Evolutionary conservation across 805 yeast genomes (phyloP).

Genomic region (Schwanniomyces occidentalis): DNA sequence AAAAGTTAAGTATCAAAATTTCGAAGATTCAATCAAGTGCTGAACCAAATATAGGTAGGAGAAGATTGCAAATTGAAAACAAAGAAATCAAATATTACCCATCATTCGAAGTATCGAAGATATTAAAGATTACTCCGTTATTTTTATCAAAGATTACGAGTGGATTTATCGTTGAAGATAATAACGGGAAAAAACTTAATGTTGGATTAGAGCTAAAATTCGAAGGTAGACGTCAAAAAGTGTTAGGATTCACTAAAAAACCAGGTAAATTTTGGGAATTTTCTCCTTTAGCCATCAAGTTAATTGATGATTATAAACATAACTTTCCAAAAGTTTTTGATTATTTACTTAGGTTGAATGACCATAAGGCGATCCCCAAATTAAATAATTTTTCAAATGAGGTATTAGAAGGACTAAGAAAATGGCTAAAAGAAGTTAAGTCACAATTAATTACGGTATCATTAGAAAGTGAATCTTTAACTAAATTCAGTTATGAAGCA

Average conservation of each 20-base stretch:
- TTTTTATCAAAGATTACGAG: constrained; percentile 80
- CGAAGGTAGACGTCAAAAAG: constrained; percentile 77
- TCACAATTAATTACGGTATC: constrained; percentile 59
- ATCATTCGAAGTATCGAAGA: constrained; percentile 62
- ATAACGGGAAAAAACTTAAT: constrained; percentile 50
- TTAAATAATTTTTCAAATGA: constrained; percentile 31
- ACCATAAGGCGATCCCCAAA: constrained; percentile 36
- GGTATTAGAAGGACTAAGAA: constrained; percentile 44
- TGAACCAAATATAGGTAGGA: constrained; percentile 68
- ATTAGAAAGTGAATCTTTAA: constrained; percentile 75
- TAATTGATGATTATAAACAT: constrained; percentile 59
- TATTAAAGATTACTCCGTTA: constrained; percentile 56
- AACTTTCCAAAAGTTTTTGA: constrained; percentile 64
- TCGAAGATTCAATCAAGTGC: constrained; percentile 35
- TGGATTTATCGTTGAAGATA: constrained; percentile 57
- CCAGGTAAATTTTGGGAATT: constrained; percentile 72
- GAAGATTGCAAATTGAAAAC: constrained; percentile 58
- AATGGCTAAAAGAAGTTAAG: constrained; percentile 52
- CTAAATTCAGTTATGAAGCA: constrained; percentile 60
- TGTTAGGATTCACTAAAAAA: constrained; percentile 80
- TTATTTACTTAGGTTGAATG: constrained; percentile 26
- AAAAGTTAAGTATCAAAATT: constrained; percentile 51
- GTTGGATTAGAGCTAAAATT: constrained; percentile 85
- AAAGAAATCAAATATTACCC: constrained; percentile 60
- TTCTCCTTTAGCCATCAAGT: constrained; percentile 68